These are phyloP conservation scores for Ilyonectria sp. DNA, from an alignment of 2,329 filamentous ascomycete genomes.

Conservation along the genomic window DNA sequence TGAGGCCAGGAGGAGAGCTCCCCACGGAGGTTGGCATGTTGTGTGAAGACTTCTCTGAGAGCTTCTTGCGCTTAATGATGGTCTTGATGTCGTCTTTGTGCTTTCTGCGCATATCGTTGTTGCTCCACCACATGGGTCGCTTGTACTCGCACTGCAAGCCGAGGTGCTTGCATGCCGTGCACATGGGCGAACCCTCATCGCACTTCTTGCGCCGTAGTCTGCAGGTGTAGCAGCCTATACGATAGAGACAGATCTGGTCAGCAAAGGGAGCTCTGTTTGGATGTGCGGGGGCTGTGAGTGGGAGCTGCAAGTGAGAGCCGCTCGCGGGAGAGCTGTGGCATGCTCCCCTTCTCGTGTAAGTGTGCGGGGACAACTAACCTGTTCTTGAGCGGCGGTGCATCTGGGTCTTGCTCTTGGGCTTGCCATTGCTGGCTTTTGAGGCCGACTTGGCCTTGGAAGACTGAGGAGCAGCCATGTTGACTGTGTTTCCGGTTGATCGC, in stretches of 20 bases:
- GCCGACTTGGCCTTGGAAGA: constrained; percentile 71
- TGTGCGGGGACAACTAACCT: constrained; percentile 73
- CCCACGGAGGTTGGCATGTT: constrained; percentile 67
- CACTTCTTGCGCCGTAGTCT: constrained; percentile 78
- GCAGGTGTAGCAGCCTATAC: constrained; percentile 77
- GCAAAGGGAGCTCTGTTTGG: constrained; percentile 9
- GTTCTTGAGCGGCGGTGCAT: constrained; percentile 96
- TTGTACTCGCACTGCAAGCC: constrained; percentile 96
- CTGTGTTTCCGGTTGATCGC: constrained; percentile 61
- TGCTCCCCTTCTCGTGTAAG: constrained; percentile 47
- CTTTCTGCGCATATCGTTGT: constrained; percentile 85
- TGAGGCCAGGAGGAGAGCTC: constrained; percentile 82
- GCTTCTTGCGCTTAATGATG: constrained; percentile 97
- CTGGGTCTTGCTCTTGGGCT: constrained; percentile 81
- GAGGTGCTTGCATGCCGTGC: constrained; percentile 79
- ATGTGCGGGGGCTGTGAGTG: constrained; percentile 32
- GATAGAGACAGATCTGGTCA: constrained; percentile 49
- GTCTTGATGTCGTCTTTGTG: constrained; percentile 98
- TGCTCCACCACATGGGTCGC: constrained; percentile 97
- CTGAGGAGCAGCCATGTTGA: constrained; percentile 75
- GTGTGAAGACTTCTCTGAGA: constrained; percentile 84
- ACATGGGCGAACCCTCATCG: constrained; percentile 75
- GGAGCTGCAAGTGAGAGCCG: constrained; percentile 31
- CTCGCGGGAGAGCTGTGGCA: constrained; percentile 28
- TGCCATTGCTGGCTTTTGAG: constrained; percentile 67